A percentile compares a stretch with the other conserved stretches of the same genome.
These are phyloP conservation scores for Acer campestre DNA, from an alignment of 345 rosid species.

Conservation along the genomic window DNA sequence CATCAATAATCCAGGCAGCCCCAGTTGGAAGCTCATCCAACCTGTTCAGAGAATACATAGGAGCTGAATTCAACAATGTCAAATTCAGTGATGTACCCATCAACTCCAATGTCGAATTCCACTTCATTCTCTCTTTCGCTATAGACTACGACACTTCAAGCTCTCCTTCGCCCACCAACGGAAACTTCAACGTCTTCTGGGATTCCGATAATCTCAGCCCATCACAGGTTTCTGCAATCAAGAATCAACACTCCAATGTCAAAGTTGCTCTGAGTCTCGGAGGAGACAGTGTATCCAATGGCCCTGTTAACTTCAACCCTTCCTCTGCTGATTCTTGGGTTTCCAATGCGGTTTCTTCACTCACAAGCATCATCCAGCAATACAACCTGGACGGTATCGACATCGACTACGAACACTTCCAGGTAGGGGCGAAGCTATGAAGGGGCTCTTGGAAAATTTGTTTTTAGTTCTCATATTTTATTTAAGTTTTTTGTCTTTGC, in stretches of 20 bases:
- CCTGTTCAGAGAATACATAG: conserved; percentile 45
- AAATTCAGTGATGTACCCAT: conserved; percentile 39
- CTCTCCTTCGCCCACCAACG: conserved; percentile 40
- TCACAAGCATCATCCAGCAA: conserved; percentile 34
- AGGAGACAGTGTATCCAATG: conserved; percentile 28
- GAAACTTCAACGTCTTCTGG: conserved; percentile 44
- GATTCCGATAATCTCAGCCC: conserved; percentile 35
- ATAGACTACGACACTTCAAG: conserved; percentile 34
- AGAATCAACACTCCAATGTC: conserved; percentile 30
- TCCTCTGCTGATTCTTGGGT: conserved; percentile 41
- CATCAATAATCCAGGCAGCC: conserved; percentile 10
- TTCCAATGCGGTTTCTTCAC: conserved; percentile 41
- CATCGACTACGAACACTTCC: conserved; percentile 47
- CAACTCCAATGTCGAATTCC: conserved; percentile 36
- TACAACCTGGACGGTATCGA: conserved; percentile 43
- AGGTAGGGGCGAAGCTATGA: not conserved
- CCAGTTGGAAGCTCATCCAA: conserved; percentile 27
- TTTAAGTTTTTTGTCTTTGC: too few species aligned
- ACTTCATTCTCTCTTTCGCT: conserved; percentile 47
- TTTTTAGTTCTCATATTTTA: too few species aligned
- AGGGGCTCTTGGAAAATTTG: too few species aligned
- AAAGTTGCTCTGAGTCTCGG: conserved; percentile 46
- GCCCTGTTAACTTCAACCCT: conserved; percentile 32
- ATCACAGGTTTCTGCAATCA: conserved; percentile 37
- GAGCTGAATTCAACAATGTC: conserved; percentile 37